Base-by-base conservation (phyloP, 2,329 filamentous ascomycete genomes). In the Monilinia laxa region DNA sequence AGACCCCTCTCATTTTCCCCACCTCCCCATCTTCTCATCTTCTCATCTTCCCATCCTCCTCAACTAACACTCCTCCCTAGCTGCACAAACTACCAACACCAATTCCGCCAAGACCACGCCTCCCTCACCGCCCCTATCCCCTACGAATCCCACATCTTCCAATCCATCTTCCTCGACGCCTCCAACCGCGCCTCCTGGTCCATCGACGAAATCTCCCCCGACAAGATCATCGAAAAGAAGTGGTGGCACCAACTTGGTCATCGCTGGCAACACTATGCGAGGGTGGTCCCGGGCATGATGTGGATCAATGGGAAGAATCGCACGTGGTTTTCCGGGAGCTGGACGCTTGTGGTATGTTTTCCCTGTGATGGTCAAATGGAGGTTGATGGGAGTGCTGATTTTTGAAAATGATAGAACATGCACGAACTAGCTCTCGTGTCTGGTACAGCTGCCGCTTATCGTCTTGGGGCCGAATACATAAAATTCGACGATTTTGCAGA, bases 1-100 rank as follows among this genome's bases (percentile, higher is more conserved):
- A 16, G 23, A 1, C 4, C 1, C 42, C 11, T 9, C 1, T 7
- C 31, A 35, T 28, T 18, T 35, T 6, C 16, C 14, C 20, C 20
- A 7, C 4, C 10, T 18, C 3, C 10, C 40, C 10, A 23, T 14
- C 5, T 2, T 11, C 4, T 4, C 28, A 28, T 28, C 28, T 28
- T 28, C 2, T 28, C 28, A 28, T n/a, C n/a, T n/a, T 3, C 14
- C 23, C n/a, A 14, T 42, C 14, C 23, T 16, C 35, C 23, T 1
- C 20, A 4, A 28, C 63, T 59, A 49, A 58, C n/a, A 35, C 7
- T 2, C 35, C 7, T 6, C 38, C 47, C 47, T 25, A 65, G 64
- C 76, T 90, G 87, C 78, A 89, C 87, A 49, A 90, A 91, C 75
- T 91, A 92, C 77, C 89, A 92, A 75, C 83, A 87, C 55, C 89